Base-by-base conservation (phyloP, 108 stramenopile genomes). In the Fragilariopsis cylindrus region DNA sequence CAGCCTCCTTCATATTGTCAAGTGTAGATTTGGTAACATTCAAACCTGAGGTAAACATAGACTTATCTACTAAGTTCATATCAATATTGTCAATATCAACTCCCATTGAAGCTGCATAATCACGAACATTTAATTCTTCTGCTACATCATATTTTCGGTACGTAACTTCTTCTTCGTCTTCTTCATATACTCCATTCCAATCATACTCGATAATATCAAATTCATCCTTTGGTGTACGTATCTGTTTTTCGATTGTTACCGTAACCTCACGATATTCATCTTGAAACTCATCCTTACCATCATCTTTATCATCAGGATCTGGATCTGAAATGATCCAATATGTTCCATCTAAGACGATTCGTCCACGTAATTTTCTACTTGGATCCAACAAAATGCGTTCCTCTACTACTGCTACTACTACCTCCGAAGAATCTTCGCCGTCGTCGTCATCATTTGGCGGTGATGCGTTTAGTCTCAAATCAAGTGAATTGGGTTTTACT, bases 71-170 rank as follows among this genome's bases (percentile, higher is more conserved):
- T 70, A 90, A 78, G 21, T 76, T 86, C 91, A 92, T 92, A 70
- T 95, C 87, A 45, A 95, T 80, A 75, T 95, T 95, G 73, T 95
- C 94, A 78, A 95, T 88, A 71, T 95, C 91, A 12, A 95, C 94
- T 3, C 94, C 94, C 65, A 95, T 65, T 21, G 21, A 21, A 21
- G 85, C 78, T 4, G 91, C 91, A 71, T 95, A 95, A 43, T 95
- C 90, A 40, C 80, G 73, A 5, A 95, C 88, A 82, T 95, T 73
- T 50, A 95, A 70, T 57, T 90, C 83, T 76, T 92, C 89, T 39
- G 94, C 84, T 68, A 85, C 89, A 42, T 89, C 85, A 70, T 95
- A 95, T 13, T 82, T 69, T 21, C 89, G 78, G 66, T 78, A 65
- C 6, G 78, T 63, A 12, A 95, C 90, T 75, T 95, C 94, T 9